These are phyloP conservation scores for Penicillium capsulatum DNA, from an alignment of 2,329 filamentous ascomycete species.

Conservation along the genomic window DNA sequence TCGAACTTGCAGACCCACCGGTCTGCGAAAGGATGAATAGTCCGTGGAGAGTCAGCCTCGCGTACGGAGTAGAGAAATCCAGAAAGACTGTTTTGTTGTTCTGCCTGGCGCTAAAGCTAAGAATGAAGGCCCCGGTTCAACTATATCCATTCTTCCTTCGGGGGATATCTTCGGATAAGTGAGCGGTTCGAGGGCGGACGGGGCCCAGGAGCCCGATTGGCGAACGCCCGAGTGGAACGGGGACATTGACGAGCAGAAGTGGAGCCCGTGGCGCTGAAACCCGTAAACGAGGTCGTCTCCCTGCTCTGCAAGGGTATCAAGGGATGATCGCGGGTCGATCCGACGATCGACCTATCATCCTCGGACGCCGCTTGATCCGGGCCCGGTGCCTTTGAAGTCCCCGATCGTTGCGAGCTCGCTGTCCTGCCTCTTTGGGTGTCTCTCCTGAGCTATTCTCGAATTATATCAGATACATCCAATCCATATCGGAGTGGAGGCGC, in stretches of 20 bases:
- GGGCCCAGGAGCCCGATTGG: slow-evolving; percentile 8
- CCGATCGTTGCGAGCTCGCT: too few relatives aligned
- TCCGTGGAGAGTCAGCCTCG: slow-evolving; percentile 6
- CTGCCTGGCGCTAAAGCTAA: neutral
- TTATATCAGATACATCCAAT: too few relatives aligned
- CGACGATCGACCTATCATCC: slow-evolving; percentile 11
- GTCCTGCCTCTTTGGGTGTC: too few relatives aligned
- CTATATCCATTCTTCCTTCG: too few relatives aligned
- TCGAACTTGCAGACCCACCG: neutral
- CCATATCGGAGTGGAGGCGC: too few relatives aligned
- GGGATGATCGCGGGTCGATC: slow-evolving; percentile 17
- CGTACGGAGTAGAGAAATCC: neutral
- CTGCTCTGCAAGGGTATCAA: slow-evolving; percentile 12
- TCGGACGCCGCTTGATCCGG: neutral
- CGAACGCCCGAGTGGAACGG: neutral
- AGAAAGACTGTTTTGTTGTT: neutral
- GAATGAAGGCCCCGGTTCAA: too few relatives aligned
- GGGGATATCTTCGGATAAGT: neutral
- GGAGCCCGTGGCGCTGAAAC: slow-evolving; percentile 6
- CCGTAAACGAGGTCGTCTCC: neutral
- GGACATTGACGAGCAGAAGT: slow-evolving; percentile 1
- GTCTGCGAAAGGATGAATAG: slow-evolving; percentile 2
- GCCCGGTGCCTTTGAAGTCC: too few relatives aligned
- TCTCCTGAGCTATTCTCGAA: too few relatives aligned
- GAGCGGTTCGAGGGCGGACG: neutral